Base-by-base conservation (phyloP, 495 filamentous ascomycete species). In the Aspergillus wentii region DNA sequence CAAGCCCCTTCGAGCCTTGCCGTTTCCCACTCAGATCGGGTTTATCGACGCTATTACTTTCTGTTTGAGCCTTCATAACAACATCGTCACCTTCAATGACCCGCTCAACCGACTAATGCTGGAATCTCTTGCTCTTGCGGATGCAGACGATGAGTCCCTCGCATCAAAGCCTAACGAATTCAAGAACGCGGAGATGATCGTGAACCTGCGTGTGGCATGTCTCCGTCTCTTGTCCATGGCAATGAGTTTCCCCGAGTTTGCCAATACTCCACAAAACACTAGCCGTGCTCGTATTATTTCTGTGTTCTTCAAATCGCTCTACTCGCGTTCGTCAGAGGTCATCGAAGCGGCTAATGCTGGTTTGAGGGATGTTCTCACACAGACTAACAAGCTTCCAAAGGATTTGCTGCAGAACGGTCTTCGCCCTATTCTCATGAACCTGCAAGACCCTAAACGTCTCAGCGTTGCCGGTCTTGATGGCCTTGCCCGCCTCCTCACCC, bases 31-130 rank as follows among this genome's bases (percentile, higher is more conserved):
- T 2, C 94, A 99, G 58, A 97, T 99, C 52, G 94, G 92, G 8
- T 97, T 91, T 56, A 94, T 99, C 47, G 92, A 97, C 58, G 94
- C 90, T 5, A 88, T 99, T 47, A 92, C 86, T 0, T 97, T 89
- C 58, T 94, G 88, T 59, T 73, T 99, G 61, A 78, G 82, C 17
- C 68, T 97, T 18, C 86, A 91, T 47, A 78, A 83, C 29, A 83
- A 89, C 37, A 88, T 96, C 35, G 74, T 97, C 15, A 75, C 81
- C 10, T 94, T 96, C 56, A 90, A 95, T 50, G 90, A 96, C 30
- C 76, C 86, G 40, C 75, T 96, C 16, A 94, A 88, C 48, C 78
- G 94, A 3, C 68, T 99, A 29, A 74, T 99, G 46, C 80, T 90
- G 72, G 94, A 99, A 58, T 87, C 91, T 9, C 69, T 97, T 18